These are phyloP conservation scores for Gaeumannomyces sp. DNA, from an alignment of 2,329 filamentous ascomycete species.

Conservation along the genomic window DNA sequence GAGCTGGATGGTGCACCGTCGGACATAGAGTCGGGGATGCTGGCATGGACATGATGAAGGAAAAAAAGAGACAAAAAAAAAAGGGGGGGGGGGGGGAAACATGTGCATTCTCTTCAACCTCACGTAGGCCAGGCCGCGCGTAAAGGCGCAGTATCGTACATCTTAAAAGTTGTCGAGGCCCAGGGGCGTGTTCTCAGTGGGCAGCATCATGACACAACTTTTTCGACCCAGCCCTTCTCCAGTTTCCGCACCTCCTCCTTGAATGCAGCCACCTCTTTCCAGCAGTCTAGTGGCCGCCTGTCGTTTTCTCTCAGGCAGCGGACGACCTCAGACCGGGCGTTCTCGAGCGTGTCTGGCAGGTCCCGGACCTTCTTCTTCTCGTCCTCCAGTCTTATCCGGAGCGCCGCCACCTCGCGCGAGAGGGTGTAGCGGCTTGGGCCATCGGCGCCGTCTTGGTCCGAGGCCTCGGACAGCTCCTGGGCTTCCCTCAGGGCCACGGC, in stretches of 20 bases:
- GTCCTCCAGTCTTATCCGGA: constrained; percentile 54
- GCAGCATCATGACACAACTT: constrained; percentile 50
- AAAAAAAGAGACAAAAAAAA: not conserved
- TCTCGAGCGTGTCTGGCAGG: constrained; percentile 65
- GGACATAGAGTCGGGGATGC: not conserved
- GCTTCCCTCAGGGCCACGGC: constrained; percentile 61
- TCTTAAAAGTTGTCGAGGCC: not conserved
- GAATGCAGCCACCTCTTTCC: constrained; percentile 85
- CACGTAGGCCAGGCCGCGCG: not conserved
- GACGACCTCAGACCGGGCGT: constrained; percentile 69
- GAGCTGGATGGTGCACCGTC: not conserved
- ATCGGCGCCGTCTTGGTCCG: constrained; percentile 25
- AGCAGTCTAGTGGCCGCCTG: constrained; percentile 85
- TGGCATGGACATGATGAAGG: not conserved
- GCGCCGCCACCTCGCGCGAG: constrained; percentile 51
- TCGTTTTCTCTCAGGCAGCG: constrained; percentile 79
- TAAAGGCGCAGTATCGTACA: not conserved
- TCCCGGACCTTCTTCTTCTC: constrained; percentile 62
- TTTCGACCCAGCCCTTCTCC: constrained; percentile 84
- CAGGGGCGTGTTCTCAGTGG: not conserved
- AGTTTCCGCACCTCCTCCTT: constrained; percentile 81
- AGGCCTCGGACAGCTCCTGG: constrained; percentile 48
- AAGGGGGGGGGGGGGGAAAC: not conserved
- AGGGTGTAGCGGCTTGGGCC: constrained; percentile 40
- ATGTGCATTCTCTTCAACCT: not conserved